Conservation (phyloP, 225 moss, liverwort and hornwort genomes). For the Rhytidiadelphus loreus region DNA sequence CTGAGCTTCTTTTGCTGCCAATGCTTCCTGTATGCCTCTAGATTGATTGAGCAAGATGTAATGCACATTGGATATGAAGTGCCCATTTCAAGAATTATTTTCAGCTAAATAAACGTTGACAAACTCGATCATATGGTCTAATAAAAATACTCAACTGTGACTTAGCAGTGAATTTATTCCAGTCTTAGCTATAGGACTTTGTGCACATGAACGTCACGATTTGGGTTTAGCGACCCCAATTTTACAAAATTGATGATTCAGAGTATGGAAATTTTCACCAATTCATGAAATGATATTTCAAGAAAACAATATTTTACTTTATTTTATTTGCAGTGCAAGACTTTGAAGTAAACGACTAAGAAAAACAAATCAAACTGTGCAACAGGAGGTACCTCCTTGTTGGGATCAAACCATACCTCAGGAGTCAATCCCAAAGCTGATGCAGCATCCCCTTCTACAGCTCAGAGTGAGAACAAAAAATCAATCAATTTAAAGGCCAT, state of each 20-base stretch:
- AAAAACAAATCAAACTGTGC: not conserved
- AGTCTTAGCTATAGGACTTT: not conserved
- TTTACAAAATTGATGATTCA: not conserved
- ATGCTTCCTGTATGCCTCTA: conserved; percentile 22
- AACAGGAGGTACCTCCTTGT: conserved; percentile 39
- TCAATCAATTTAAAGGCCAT: not conserved
- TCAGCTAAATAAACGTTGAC: not conserved
- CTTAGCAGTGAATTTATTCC: not conserved
- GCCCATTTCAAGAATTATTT: not conserved
- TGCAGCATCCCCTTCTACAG: conserved; percentile 12
- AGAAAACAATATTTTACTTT: not conserved
- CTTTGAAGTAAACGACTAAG: not conserved
- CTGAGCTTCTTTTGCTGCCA: conserved; percentile 31
- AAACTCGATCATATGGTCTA: not conserved
- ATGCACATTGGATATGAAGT: not conserved
- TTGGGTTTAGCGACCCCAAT: not conserved
- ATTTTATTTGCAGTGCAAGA: not conserved
- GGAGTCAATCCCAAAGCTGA: conserved; percentile 19
- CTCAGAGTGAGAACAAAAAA: not conserved
- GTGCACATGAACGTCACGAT: not conserved
- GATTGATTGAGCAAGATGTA: not conserved
- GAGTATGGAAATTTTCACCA: not conserved
- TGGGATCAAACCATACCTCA: conserved; percentile 47
- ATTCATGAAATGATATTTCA: not conserved
- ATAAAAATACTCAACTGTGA: not conserved